Percentiles rank a stretch among this genome's conserved stretches.
Evolutionary conservation across 148 eudicot genomes (phyloP).

Genomic region (Fallopia convolvulus): DNA sequence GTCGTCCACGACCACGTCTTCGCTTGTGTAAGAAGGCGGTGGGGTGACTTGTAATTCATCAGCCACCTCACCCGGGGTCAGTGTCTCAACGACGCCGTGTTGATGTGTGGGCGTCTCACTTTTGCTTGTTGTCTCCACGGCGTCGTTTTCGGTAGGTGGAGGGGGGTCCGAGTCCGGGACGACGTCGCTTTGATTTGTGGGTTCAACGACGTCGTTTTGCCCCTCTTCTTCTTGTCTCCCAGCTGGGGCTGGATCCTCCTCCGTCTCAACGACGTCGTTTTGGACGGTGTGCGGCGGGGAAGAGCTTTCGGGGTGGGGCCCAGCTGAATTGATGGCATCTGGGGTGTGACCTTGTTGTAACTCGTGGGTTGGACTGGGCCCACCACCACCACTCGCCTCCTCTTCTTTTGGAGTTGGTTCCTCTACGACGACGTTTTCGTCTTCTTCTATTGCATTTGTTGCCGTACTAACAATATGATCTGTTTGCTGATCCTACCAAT

Average conservation of each 20-base stretch:
- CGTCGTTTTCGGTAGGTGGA: neutral
- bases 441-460: neutral
- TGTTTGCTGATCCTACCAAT: neutral
- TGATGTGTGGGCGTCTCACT: neutral
- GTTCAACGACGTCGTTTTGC: neutral
- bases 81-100: neutral
- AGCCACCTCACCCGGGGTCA: neutral
- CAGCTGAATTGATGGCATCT: neutral
- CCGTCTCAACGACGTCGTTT: neutral
- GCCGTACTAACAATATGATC: neutral
- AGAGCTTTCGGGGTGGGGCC: neutral
- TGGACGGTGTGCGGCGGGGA: neutral
- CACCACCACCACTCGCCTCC: too few species aligned
- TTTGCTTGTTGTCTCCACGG: neutral
- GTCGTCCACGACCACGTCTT: neutral
- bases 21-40: neutral
- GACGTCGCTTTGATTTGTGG: too few species aligned
- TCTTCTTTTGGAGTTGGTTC: neutral
- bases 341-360: neutral
- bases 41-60: neutral
- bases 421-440: slow-evolving; percentile 1
- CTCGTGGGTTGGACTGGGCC: neutral
- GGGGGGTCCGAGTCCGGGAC: neutral
- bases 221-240: neutral
- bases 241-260: neutral